Conservation (phyloP, 495 filamentous ascomycete species). For the Venustampulla echinocandica region DNA sequence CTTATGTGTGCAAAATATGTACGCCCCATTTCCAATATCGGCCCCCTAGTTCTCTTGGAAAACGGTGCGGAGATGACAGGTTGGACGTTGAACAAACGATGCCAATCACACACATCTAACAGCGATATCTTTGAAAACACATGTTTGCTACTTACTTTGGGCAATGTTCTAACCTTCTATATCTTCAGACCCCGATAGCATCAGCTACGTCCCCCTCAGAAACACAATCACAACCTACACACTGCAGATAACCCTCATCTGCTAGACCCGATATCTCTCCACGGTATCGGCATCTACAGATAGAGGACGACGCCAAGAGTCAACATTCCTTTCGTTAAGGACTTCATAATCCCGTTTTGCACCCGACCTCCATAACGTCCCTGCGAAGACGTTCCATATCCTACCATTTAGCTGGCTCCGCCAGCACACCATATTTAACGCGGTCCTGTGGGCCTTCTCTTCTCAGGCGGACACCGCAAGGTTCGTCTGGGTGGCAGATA, state of each 20-base stretch:
- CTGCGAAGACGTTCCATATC: constrained; percentile 44
- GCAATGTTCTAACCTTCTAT: constrained; percentile 9
- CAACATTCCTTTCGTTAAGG: constrained; percentile 83
- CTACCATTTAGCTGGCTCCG: constrained; percentile 42
- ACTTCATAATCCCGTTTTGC: constrained; percentile 72
- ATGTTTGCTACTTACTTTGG: too few species aligned
- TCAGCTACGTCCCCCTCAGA: constrained; percentile 27
- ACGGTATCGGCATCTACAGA: constrained; percentile 79
- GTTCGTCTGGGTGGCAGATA: constrained; percentile 84
- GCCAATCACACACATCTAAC: too few species aligned
- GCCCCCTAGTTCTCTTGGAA: constrained; percentile 8
- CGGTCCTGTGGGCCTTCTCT: constrained; percentile 87
- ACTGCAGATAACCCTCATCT: constrained; percentile 72
- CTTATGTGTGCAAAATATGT: neutral
- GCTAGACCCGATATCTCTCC: constrained; percentile 78
- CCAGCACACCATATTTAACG: constrained; percentile 39
- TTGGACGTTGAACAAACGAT: too few species aligned
- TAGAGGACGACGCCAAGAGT: constrained; percentile 53
- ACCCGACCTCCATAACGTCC: constrained; percentile 83
- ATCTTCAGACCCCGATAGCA: constrained; percentile 81
- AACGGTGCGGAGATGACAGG: neutral
- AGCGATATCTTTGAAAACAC: too few species aligned
- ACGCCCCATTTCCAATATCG: constrained; percentile 1
- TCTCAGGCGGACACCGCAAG: constrained; percentile 77
- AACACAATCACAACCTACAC: constrained; percentile 1